Evolutionary conservation across 2,329 filamentous ascomycete species (phyloP), one percentile per base, ranked within the genome.

Genomic region (Claviceps sorghi): DNA sequence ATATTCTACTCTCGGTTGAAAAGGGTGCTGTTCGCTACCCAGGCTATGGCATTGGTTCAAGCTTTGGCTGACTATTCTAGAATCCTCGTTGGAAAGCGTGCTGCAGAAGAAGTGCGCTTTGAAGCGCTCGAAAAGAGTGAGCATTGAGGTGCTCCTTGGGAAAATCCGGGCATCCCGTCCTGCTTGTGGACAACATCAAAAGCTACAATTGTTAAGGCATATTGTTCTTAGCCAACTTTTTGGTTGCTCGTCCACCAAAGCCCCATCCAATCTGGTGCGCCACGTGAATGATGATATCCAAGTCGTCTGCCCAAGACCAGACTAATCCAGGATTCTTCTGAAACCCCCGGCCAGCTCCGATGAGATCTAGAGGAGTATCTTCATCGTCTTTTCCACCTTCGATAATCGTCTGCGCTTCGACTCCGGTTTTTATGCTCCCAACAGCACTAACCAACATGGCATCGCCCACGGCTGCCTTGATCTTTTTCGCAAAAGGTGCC

Each of bases 381-480:
- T 70, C 62, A 9, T 58, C 55, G 1, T 56, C 55, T 34, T 63
- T 56, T 0, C 65, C 64, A 1, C 63, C 62, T 3, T 58, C 58
- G n/a, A 81, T 61, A 3, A 79, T 53, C 19, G 73, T 66, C 57
- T 80, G 68, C 0, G 77, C 77, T 9, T 70, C 59, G 2, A 46
- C 49, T 0, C 71, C 76, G 0, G 55, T 67, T 22, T 61, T 70
- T 58, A 79, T 78, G n/a, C 59, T 68, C 0, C 76, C 76, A 0
- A 79, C 76, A 0, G 73, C 60, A 10, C 68, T 67, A 29, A 76
- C 66, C 0, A 72, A 51, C 57, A 74, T 45, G 51, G 61, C 81
- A 53, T 84, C 79, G 0, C 83, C 83, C 0, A 90, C 78, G 1
- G 76, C 82, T 58, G 81, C 76, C 70, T 89, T 89, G 52, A 89